These are phyloP conservation scores for Cystobasidium slooffiae DNA, from an alignment of 1,284 basidiomycete species.

Conservation along the genomic window DNA sequence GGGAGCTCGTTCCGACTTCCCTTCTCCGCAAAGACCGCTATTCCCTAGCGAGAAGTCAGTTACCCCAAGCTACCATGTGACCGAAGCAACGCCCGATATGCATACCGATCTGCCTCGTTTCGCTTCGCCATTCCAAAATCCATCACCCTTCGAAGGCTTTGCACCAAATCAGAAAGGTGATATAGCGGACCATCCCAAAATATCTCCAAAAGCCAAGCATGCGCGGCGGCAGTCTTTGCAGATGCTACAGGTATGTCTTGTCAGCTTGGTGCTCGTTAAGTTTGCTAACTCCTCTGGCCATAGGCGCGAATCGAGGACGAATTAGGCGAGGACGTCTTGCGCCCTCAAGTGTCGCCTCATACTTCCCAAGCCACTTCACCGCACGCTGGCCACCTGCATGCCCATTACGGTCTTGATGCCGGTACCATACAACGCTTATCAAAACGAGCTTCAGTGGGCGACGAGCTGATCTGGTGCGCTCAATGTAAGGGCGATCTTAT, in stretches of 20 bases:
- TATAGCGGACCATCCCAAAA: neutral
- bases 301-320: conserved; percentile 52
- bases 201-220: conserved; percentile 45
- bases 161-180: conserved; percentile 24
- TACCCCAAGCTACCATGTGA: conserved; percentile 31
- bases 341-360: neutral
- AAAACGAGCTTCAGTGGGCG: conserved; percentile 45
- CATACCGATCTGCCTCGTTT: conserved; percentile 20
- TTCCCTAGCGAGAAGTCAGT: conserved; percentile 1
- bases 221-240: conserved; percentile 47
- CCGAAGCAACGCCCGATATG: conserved; percentile 46
- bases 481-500: conserved; percentile 44
- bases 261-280: neutral
- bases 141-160: conserved; percentile 40
- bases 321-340: conserved; percentile 44
- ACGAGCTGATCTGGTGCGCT: conserved; percentile 50
- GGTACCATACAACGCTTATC: conserved; percentile 35
- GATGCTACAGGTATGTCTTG: conserved; percentile 40
- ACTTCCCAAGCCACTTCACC: neutral
- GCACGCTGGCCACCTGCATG: conserved; percentile 1
- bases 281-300: neutral
- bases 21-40: conserved; percentile 3
- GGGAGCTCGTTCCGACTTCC: conserved; percentile 1
- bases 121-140: conserved; percentile 41
- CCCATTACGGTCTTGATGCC: conserved; percentile 34